Evolutionary conservation across 495 filamentous ascomycete genomes (phyloP), one percentile per base, ranked within the genome.

Genomic region (Aspergillus asperescens): DNA sequence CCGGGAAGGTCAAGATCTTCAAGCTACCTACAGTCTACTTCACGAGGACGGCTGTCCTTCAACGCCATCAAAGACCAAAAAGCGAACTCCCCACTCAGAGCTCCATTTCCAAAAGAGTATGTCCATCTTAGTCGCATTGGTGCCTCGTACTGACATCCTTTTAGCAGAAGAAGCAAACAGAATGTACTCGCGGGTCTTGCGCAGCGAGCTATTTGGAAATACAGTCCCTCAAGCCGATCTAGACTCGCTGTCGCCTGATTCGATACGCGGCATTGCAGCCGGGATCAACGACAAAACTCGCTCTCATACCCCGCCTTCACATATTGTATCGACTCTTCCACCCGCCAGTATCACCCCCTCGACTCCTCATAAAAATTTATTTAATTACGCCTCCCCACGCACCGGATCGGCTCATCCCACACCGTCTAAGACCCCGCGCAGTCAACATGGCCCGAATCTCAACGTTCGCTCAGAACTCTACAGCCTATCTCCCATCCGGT

Each of bases 311-410:
- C 89, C 91, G 24, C 89, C 93, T 6, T 82, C 76, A 28, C 84
- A 84, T 61, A 62, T 77, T 6, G 70, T 78, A 20, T 76, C 81
- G 10, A 73, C 79, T 29, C 70, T 86, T 19, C 80, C 86, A 13
- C 81, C 88, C 4, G 74, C 86, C 5, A 81, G 77, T 40, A 75
- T 93, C 37, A 95, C 90, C 3, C 93, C 94, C 0, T 91, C 90
- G 4, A 97, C 93, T 7, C 93, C 93, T 3, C 90, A 95, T 65
- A 97, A 96, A 72, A 97, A 96, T 62, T 81, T 98, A 29, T 96
- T 98, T 68, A 87, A 86, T 43, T 98, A 94, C 58, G 85, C 88
- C 59, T 90, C 89, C 10, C 88, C 89, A 9, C 81, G 88, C 16
- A 79, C 79, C 57, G 77, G 82, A 47, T 85, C 83, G 22, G 82